A percentile compares a stretch with the other conserved stretches of the same genome.
Conservation (phyloP, 345 rosid species). For the Salix purpurea region DNA sequence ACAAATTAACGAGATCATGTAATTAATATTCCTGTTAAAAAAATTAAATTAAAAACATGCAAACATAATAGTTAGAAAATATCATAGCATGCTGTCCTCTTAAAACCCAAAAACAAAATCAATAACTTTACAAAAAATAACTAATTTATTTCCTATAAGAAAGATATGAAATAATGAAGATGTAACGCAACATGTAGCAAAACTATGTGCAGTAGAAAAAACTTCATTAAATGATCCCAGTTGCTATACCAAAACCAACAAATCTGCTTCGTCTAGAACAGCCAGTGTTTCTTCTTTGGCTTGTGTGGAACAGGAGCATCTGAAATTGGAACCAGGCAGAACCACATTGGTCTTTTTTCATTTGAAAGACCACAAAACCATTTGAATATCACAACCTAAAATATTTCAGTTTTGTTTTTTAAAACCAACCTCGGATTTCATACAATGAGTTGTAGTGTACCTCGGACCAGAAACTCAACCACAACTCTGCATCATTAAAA, state of each 20-base stretch:
- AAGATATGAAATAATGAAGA: neutral
- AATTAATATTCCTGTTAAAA: no score
- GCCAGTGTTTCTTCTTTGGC: slow-evolving; percentile 92
- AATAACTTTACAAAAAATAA: neutral
- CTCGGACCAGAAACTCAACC: slow-evolving; percentile 99
- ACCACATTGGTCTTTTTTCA: neutral
- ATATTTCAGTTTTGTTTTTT: no score
- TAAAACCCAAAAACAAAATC: neutral
- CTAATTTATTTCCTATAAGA: neutral
- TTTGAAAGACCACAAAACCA: neutral
- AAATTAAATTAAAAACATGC: no score
- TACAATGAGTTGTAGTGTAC: slow-evolving; percentile 96
- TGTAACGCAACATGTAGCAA: no score
- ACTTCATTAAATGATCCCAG: neutral
- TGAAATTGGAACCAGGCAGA: slow-evolving; percentile 26
- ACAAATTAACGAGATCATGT: no score
- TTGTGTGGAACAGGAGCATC: slow-evolving; percentile 62
- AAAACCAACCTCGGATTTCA: slow-evolving; percentile 64
- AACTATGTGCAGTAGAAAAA: no score
- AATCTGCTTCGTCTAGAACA: slow-evolving; percentile 48
- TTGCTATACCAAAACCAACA: neutral
- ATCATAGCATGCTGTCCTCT: no score
- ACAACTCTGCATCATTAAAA: slow-evolving; percentile 58
- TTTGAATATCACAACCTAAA: neutral
- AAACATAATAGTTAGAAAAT: no score